Percentiles rank a stretch among this genome's conserved stretches.
Evolutionary conservation across 2,329 filamentous ascomycete genomes (phyloP).

Genomic region (Incumbomyces lentus): DNA sequence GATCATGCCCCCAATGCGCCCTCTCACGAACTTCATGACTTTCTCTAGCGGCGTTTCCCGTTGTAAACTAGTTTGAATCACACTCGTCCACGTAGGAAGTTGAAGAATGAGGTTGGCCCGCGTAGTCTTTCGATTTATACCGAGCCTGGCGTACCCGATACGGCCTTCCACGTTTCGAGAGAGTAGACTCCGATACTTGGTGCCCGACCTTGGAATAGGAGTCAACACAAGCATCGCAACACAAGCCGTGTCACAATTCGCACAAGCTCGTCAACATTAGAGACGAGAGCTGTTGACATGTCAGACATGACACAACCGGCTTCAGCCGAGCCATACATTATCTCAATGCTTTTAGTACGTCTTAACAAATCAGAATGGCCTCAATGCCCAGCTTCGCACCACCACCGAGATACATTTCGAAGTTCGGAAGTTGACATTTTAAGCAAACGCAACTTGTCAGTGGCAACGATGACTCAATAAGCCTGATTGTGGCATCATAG

Average conservation of each 20-base stretch:
- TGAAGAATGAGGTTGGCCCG: not conserved
- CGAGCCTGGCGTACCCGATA: not conserved
- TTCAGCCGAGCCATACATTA: slow-evolving; percentile 2
- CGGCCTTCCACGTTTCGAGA: not conserved
- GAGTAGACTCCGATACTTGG: not conserved
- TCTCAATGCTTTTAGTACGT: not conserved
- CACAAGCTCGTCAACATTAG: slow-evolving; percentile 1
- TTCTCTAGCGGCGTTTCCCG: slow-evolving; percentile 69
- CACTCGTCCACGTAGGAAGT: slow-evolving; percentile 21
- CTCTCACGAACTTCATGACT: slow-evolving; percentile 71
- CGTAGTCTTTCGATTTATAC: not conserved
- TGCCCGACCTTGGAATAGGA: too few relatives aligned
- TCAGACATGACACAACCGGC: not conserved
- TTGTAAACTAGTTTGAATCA: slow-evolving; percentile 68
- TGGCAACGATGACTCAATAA: slow-evolving; percentile 1
- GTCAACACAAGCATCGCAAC: not conserved
- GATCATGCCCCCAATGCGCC: slow-evolving; percentile 65
- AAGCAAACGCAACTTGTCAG: not conserved
- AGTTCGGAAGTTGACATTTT: not conserved
- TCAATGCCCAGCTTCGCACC: slow-evolving; percentile 1
- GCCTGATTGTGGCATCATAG: not conserved
- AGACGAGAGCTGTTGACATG: not conserved
- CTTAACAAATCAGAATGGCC: not conserved
- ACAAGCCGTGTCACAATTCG: too few relatives aligned
- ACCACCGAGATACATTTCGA: not conserved